Evolutionary conservation across 257 asterid species (phyloP).

Genomic region (Coffea eugenioides): DNA sequence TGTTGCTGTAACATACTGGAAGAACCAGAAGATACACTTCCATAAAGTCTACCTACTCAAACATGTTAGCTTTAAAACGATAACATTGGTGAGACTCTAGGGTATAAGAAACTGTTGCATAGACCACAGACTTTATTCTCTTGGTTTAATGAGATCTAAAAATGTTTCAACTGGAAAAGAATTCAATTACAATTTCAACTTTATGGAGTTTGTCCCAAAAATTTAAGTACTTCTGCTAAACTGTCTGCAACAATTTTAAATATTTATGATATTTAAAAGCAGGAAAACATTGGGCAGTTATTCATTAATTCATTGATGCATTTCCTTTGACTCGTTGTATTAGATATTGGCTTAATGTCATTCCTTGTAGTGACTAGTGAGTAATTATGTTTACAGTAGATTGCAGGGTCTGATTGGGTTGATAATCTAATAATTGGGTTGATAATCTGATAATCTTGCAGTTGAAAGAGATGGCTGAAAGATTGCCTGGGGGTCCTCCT

Average conservation of each 20-base stretch:
- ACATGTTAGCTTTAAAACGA: neutral
- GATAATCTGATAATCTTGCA: slow-evolving; percentile 25
- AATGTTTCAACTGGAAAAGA: neutral
- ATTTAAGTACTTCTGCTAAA: neutral
- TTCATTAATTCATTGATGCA: neutral
- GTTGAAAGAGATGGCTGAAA: slow-evolving; percentile 69
- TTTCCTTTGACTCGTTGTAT: neutral
- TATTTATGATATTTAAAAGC: neutral
- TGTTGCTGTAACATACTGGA: neutral
- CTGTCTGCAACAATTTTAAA: neutral
- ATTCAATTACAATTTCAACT: neutral
- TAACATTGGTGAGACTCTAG: neutral
- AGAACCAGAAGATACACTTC: neutral
- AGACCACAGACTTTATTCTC: neutral
- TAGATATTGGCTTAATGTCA: neutral
- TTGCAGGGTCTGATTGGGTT: neutral
- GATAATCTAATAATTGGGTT: neutral
- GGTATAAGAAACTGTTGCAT: neutral
- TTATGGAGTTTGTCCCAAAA: neutral
- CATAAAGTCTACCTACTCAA: neutral
- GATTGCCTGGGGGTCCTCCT: slow-evolving; percentile 37
- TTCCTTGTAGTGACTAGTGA: neutral
- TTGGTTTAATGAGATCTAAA: neutral
- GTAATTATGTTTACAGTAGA: neutral
- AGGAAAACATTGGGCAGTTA: neutral